Evolutionary conservation across 2,329 filamentous ascomycete species (phyloP).

Genomic region (Verticillium longisporum): DNA sequence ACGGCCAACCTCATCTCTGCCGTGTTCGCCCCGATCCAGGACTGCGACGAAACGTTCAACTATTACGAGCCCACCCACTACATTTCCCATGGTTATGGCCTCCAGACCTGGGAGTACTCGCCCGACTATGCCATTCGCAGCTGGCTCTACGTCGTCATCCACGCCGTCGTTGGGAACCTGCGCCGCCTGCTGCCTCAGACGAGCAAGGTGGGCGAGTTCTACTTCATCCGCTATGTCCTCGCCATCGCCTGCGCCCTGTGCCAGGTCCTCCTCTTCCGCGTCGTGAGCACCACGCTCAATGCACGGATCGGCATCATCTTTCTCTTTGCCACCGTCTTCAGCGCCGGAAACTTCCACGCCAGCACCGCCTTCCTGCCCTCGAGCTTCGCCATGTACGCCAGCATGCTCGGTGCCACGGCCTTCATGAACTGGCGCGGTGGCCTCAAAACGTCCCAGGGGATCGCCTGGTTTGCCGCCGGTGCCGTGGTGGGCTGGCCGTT

Average conservation of each 20-base stretch:
- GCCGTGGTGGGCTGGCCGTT: slow-evolving; percentile 93
- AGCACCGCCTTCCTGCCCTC: slow-evolving; percentile 83
- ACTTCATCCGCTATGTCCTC: slow-evolving; percentile 71
- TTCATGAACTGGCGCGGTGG: slow-evolving; percentile 88
- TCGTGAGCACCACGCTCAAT: slow-evolving; percentile 70
- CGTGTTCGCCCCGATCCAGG: slow-evolving; percentile 82
- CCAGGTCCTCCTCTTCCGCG: slow-evolving; percentile 75
- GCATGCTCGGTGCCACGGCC: slow-evolving; percentile 75
- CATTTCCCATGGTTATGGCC: slow-evolving; percentile 81
- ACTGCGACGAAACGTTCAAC: slow-evolving; percentile 98
- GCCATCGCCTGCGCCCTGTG: slow-evolving; percentile 72
- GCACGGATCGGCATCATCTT: slow-evolving; percentile 81
- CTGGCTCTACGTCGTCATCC: slow-evolving; percentile 82
- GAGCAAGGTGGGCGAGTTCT: slow-evolving; percentile 71
- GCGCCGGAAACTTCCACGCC: slow-evolving; percentile 90
- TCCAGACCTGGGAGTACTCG: slow-evolving; percentile 98
- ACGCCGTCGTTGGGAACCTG: slow-evolving; percentile 65
- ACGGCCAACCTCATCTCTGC: slow-evolving; percentile 69
- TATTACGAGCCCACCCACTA: slow-evolving; percentile 99
- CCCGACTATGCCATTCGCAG: slow-evolving; percentile 91
- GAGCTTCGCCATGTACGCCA: slow-evolving; percentile 94
- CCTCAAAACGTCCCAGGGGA: slow-evolving; percentile 71
- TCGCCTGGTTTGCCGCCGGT: slow-evolving; percentile 85
- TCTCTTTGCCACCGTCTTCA: slow-evolving; percentile 67
- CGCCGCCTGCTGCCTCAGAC: slow-evolving; percentile 56